Conservation (phyloP, 1,139 yeast species). For the Pneumocystis jirovecii region DNA sequence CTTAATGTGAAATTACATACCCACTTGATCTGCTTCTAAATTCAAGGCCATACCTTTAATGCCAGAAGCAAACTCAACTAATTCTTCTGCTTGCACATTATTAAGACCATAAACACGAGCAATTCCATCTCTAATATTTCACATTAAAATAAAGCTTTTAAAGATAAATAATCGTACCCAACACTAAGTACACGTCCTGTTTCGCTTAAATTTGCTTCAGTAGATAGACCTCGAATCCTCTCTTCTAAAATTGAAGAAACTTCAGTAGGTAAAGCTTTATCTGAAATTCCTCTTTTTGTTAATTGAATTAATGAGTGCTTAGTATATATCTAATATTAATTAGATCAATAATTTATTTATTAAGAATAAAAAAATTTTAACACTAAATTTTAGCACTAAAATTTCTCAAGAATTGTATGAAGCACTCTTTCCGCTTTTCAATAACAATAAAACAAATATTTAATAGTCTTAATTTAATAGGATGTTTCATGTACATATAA, state of each 20-base stretch:
- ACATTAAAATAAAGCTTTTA: background rate
- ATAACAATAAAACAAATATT: too few species aligned
- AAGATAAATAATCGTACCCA: conserved; percentile 43
- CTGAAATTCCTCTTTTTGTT: conserved; percentile 36
- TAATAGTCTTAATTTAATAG: too few species aligned
- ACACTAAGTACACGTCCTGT: conserved; percentile 99
- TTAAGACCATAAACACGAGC: conserved; percentile 99
- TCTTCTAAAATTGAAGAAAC: conserved; percentile 98
- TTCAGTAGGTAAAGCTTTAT: conserved; percentile 98
- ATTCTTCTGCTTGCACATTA: conserved; percentile 99
- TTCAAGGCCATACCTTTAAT: conserved; percentile 99
- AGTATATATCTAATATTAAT: background rate
- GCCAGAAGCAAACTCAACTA: conserved; percentile 98
- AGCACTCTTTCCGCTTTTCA: too few species aligned
- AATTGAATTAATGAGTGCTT: background rate
- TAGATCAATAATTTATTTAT: background rate
- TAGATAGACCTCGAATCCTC: conserved; percentile 97
- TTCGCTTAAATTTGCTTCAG: conserved; percentile 95
- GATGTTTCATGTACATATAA: too few species aligned
- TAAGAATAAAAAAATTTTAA: background rate
- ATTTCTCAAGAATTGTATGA: background rate
- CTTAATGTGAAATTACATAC: background rate
- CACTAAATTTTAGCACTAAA: too few species aligned
- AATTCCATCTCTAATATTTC: conserved; percentile 77
- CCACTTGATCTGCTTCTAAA: conserved; percentile 91